Base-by-base conservation (phyloP, 257 asterid species). In the Solanum megistacrolobum region DNA sequence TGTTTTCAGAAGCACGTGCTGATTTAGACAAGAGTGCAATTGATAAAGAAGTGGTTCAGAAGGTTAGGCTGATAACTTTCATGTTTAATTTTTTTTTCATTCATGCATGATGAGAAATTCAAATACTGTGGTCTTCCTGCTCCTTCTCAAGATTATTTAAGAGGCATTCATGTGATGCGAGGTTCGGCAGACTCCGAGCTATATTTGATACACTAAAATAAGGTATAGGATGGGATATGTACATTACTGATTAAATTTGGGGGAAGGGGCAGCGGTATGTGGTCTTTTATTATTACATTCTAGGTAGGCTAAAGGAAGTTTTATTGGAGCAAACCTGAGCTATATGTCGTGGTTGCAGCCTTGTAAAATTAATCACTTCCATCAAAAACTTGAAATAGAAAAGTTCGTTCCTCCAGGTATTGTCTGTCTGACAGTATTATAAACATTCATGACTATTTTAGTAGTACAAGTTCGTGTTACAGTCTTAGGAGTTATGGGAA, bases 41-140 rank as follows among this genome's bases (percentile, higher is more conserved):
- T 5, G 95, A 97, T 86, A 93, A 91, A 89, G 98, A 95, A 89
- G 96, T 96, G 72, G 99, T 96, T 91, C 92, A 93, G 91, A 94
- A 94, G 96, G 99, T 95, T 6, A 87, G 94, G 90, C 52, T 36
- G 6, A 41, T 76, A 6, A 76, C 62, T 18, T 55, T 1, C n/a
- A 0, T 55, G 83, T 76, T 38, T 38, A 76, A 38, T 7, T n/a
- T 76, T 0, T 75, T 76, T 38, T 76, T 3, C 32, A 23, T n/a
- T 23, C 34, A 76, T 38, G 83, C 58, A n/a, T 38, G 0, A 43
- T 76, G 83, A 38, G 58, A 20, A 76, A 76, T 84, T 84, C 34
- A 84, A 65, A 14, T 36, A 65, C 62, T 62, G 38, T 66, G 7
- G 39, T 25, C 83, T 38, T 76, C 83, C 21, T 1, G 58, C 13